Evolutionary conservation across 768 basidiomycete species (phyloP).

Genomic region (Tulasnella sp.): DNA sequence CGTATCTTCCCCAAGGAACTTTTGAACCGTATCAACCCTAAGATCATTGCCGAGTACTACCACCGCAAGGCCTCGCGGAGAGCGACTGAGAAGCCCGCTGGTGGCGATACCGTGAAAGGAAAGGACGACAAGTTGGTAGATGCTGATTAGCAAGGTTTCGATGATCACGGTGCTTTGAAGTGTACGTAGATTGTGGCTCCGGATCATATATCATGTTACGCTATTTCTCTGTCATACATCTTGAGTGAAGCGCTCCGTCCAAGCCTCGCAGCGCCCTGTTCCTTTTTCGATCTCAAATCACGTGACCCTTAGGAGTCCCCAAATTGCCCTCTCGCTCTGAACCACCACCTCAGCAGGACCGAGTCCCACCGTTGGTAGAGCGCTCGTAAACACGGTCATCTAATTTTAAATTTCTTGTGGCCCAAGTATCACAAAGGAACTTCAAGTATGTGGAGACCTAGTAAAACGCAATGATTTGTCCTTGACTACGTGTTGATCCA

Average conservation of each 20-base stretch:
- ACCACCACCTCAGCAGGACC: neutral
- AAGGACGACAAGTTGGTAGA: slow-evolving; percentile 24
- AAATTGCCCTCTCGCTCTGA: neutral
- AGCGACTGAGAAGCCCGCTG: slow-evolving; percentile 49
- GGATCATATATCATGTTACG: neutral
- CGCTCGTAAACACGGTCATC: neutral
- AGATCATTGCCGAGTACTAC: slow-evolving; percentile 93
- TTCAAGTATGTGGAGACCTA: neutral
- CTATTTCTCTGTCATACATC: neutral
- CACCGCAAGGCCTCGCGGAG: slow-evolving; percentile 74
- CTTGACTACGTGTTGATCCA: neutral
- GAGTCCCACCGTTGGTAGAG: neutral
- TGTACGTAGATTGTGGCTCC: neutral
- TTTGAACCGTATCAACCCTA: slow-evolving; percentile 94
- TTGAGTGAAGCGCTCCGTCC: no score
- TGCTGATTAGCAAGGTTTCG: slow-evolving; percentile 1
- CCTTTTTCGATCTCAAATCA: neutral
- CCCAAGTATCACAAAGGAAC: neutral
- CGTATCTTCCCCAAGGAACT: slow-evolving; percentile 99
- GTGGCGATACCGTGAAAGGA: slow-evolving; percentile 14
- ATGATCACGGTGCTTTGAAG: neutral
- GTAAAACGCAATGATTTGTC: neutral
- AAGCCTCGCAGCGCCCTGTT: no score
- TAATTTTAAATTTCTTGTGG: neutral
- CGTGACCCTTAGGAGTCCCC: neutral